Conservation (phyloP, 805 yeast genomes). For the Metschnikowia gruessii region DNA sequence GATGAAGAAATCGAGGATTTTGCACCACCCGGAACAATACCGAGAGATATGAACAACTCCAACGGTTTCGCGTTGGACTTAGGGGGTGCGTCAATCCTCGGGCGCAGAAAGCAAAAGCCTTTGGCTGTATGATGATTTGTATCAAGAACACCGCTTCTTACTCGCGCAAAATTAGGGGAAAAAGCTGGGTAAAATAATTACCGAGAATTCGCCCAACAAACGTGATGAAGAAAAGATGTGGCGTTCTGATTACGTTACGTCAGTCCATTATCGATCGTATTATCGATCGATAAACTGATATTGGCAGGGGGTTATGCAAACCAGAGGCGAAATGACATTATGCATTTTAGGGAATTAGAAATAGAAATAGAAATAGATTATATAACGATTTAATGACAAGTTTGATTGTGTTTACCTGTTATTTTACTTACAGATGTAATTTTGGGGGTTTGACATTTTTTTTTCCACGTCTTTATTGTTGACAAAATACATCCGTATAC, state of each 20-base stretch:
- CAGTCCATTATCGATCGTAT: no score
- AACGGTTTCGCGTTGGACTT: slow-evolving; percentile 44
- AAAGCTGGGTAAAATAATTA: no score
- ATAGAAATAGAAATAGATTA: background rate
- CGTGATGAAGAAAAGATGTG: no score
- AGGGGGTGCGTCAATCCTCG: slow-evolving; percentile 52
- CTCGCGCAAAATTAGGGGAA: background rate
- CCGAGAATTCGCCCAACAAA: no score
- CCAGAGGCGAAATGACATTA: background rate
- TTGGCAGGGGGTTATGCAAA: no score
- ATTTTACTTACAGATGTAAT: no score
- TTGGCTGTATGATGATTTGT: slow-evolving; percentile 11
- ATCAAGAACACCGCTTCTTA: background rate
- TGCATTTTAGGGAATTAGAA: slow-evolving; percentile 2
- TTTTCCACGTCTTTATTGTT: no score
- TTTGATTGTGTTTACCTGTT: slow-evolving; percentile 1
- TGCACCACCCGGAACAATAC: slow-evolving; percentile 7
- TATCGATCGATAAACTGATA: no score
- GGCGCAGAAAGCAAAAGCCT: slow-evolving; percentile 35
- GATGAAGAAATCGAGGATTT: slow-evolving; percentile 36
- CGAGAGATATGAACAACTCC: slow-evolving; percentile 14
- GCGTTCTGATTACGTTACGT: no score
- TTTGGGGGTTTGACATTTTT: no score
- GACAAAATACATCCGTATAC: no score
- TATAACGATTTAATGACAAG: slow-evolving; percentile 7